Conservation (phyloP, 331 rosid genomes). For the Quercus phellos region DNA sequence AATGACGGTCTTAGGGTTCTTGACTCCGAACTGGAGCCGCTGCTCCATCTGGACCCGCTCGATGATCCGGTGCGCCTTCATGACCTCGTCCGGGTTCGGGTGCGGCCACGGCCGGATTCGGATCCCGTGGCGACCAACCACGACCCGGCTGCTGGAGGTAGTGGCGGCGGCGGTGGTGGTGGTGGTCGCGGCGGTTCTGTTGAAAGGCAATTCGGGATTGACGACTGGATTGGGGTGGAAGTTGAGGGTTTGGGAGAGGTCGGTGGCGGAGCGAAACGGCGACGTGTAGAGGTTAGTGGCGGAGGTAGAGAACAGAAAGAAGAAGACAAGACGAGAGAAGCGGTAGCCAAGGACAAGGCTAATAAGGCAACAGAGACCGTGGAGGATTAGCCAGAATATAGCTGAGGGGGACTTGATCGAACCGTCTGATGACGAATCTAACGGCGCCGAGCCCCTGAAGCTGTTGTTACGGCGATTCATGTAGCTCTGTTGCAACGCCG, state of each 20-base stretch:
- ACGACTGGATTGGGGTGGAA: slow-evolving; percentile 18
- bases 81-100: slow-evolving; percentile 87
- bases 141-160: slow-evolving; percentile 63
- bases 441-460: slow-evolving; percentile 62
- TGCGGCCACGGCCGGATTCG: slow-evolving; percentile 99
- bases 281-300: slow-evolving; percentile 48
- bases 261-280: slow-evolving; percentile 61
- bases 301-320: slow-evolving; percentile 75
- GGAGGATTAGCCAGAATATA: slow-evolving; percentile 81
- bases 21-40: slow-evolving; percentile 72
- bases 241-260: slow-evolving; percentile 37
- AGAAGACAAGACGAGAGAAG: slow-evolving; percentile 90
- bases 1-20: slow-evolving; percentile 65
- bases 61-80: slow-evolving; percentile 90
- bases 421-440: slow-evolving; percentile 64
- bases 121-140: slow-evolving; percentile 98
- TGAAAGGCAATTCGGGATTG: slow-evolving; percentile 31
- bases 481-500: slow-evolving; percentile 84
- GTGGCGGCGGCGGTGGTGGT: slow-evolving; percentile 8
- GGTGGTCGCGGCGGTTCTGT: slow-evolving; percentile 28
- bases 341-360: slow-evolving; percentile 94
- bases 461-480: slow-evolving; percentile 69
- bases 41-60: slow-evolving; percentile 90
- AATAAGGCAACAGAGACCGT: slow-evolving; percentile 81
- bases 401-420: slow-evolving; percentile 69